A percentile compares a stretch with the other conserved stretches of the same genome.
Conservation (phyloP, 352 stramenopile genomes). For the Elongisporangium anandrum region DNA sequence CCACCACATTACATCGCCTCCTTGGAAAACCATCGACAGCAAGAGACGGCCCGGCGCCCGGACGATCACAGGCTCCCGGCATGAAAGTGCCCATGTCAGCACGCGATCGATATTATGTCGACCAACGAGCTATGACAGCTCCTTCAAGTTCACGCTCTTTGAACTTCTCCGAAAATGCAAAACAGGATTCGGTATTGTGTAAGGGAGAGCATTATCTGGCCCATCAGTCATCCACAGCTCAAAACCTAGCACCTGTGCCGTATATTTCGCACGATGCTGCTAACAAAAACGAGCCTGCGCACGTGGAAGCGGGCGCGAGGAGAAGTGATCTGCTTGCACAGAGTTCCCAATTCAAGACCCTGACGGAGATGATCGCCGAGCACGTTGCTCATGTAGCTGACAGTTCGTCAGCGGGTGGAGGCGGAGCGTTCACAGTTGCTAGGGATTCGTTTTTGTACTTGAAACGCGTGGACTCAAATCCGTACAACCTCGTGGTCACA, state of each 20-base stretch:
- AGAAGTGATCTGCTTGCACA: constrained; percentile 43
- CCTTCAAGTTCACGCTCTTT: constrained; percentile 12
- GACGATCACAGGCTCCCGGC: neutral
- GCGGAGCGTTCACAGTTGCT: constrained; percentile 16
- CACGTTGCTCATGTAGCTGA: constrained; percentile 18
- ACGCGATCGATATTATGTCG: constrained; percentile 56
- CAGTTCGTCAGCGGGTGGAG: neutral
- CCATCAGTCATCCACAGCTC: neutral
- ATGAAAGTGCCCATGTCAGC: constrained; percentile 50
- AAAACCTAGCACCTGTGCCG: neutral
- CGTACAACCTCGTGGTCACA: constrained; percentile 68
- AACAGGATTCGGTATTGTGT: too few relatives aligned
- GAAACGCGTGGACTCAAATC: constrained; percentile 61
- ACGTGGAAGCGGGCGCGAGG: constrained; percentile 8
- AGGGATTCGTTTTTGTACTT: constrained; percentile 78
- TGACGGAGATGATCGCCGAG: constrained; percentile 54
- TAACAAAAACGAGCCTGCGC: neutral
- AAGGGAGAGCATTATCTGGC: too few relatives aligned
- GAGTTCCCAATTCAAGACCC: constrained; percentile 45
- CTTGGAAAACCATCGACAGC: constrained; percentile 13
- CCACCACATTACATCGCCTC: constrained; percentile 9
- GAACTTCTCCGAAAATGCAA: neutral
- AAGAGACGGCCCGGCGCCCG: constrained; percentile 3
- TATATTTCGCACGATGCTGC: neutral
- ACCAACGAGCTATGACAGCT: constrained; percentile 39